phyloP scores from a whole-genome alignment of 2,329 filamentous ascomycete genomes.

The Capronia coronata region DNA sequence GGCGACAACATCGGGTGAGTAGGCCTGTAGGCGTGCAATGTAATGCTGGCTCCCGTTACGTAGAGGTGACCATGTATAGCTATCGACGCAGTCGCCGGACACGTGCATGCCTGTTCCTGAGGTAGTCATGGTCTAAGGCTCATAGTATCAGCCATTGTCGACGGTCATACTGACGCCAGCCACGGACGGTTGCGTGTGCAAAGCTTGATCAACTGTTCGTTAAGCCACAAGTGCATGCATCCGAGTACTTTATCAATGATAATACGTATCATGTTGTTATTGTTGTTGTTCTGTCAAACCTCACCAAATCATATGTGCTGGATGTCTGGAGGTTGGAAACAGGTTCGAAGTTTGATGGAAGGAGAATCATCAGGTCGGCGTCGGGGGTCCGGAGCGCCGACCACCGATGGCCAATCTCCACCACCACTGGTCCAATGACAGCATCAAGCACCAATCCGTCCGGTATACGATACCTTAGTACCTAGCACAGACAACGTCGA shows the following conservation, averaged over 20 bases:
- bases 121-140: too few relatives aligned
- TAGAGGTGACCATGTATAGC: neutral
- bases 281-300: neutral
- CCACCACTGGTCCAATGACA: constrained; percentile 11
- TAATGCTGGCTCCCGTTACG: neutral
- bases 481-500: neutral
- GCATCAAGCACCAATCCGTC: neutral
- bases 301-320: neutral
- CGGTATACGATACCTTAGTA: neutral
- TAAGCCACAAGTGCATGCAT: neutral
- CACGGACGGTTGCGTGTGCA: neutral
- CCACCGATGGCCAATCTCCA: constrained; percentile 5
- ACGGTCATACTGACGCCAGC: neutral
- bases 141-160: too few relatives aligned
- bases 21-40: neutral
- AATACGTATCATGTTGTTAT: neutral
- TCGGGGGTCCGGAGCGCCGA: neutral
- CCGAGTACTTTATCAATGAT: neutral
- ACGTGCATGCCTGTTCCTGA: too few relatives aligned
- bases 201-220: neutral
- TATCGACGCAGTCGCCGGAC: too few relatives aligned
- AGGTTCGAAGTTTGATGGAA: neutral
- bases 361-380: constrained; percentile 7
- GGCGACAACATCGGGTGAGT: too few relatives aligned
- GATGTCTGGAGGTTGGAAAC: neutral